A percentile compares a stretch with the other conserved stretches of the same genome.
Evolutionary conservation across 371 early-diverging fungal genomes (phyloP).

Genomic region (Haplosporangium sp.): DNA sequence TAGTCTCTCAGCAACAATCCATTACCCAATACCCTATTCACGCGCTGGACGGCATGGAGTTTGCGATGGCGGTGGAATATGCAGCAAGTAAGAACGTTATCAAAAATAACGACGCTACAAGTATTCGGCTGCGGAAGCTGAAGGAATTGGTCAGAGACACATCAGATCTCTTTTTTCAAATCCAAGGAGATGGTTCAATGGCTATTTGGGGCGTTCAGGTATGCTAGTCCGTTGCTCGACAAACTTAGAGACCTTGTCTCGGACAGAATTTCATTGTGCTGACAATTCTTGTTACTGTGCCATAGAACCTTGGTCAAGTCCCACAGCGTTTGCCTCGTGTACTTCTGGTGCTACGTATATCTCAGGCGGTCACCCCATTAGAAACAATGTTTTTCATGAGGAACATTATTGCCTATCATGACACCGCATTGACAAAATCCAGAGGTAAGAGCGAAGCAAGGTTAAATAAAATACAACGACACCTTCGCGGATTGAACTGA

Average conservation of each 20-base stretch:
- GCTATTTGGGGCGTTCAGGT: constrained; percentile 87
- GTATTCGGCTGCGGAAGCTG: constrained; percentile 58
- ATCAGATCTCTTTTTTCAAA: constrained; percentile 81
- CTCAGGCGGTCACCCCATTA: constrained; percentile 64
- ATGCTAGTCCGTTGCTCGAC: not conserved
- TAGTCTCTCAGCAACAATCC: constrained; percentile 63
- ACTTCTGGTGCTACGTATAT: constrained; percentile 72
- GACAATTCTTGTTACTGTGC: not conserved
- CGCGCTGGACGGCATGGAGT: constrained; percentile 72
- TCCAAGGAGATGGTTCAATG: constrained; percentile 77
- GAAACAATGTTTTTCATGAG: constrained; percentile 72
- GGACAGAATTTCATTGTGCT: not conserved
- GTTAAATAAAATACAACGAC: not conserved
- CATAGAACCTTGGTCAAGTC: constrained; percentile 67
- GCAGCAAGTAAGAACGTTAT: constrained; percentile 45
- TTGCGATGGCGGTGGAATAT: constrained; percentile 60
- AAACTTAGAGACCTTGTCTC: not conserved
- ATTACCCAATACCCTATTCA: constrained; percentile 62
- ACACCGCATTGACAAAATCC: constrained; percentile 51
- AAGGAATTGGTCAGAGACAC: constrained; percentile 75
- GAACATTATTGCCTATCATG: constrained; percentile 67
- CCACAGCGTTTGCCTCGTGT: constrained; percentile 78
- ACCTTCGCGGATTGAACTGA: constrained; percentile 3
- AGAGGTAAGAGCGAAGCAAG: constrained; percentile 17
- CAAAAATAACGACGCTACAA: constrained; percentile 26